Evolutionary conservation across 2,329 filamentous ascomycete species (phyloP).

Genomic region (Capronia americana): DNA sequence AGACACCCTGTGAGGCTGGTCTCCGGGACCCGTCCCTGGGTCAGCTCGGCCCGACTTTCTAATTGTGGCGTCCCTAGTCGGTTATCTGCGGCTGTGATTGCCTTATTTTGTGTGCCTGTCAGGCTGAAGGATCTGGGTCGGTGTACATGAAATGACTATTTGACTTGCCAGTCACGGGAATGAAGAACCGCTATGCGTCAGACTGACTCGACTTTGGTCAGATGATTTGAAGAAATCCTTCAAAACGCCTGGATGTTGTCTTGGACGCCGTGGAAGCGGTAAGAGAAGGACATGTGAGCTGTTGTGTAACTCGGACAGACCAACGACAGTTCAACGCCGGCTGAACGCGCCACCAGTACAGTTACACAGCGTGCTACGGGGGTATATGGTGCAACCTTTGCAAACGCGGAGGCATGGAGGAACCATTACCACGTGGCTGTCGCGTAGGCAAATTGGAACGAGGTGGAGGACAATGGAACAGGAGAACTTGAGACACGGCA

Average conservation of each 20-base stretch:
- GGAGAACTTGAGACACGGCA: neutral
- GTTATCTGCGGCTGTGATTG: slow-evolving; percentile 26
- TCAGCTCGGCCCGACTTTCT: neutral
- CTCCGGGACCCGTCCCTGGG: neutral
- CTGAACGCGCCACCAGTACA: neutral
- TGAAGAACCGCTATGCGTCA: neutral
- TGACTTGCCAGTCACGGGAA: neutral
- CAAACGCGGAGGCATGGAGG: neutral
- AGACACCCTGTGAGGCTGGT: slow-evolving; percentile 8
- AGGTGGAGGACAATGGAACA: neutral
- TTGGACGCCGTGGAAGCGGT: neutral
- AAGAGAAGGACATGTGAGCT: slow-evolving; percentile 5
- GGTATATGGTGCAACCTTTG: slow-evolving; percentile 2
- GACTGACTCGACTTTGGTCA: slow-evolving; percentile 7
- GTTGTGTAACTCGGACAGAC: slow-evolving; percentile 1
- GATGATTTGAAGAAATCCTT: slow-evolving; percentile 3
- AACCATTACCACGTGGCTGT: slow-evolving; percentile 2
- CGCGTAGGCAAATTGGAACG: neutral
- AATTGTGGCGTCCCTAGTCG: slow-evolving; percentile 20
- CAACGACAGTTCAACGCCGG: neutral
- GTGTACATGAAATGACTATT: slow-evolving; percentile 4
- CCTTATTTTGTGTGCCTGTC: slow-evolving; percentile 8
- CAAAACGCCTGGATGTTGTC: neutral
- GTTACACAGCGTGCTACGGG: slow-evolving; percentile 11
- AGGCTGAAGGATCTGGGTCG: slow-evolving; percentile 7